These are phyloP conservation scores for Ophiocordyceps sinensis DNA, from an alignment of 2,329 filamentous ascomycete genomes.

Conservation along the genomic window DNA sequence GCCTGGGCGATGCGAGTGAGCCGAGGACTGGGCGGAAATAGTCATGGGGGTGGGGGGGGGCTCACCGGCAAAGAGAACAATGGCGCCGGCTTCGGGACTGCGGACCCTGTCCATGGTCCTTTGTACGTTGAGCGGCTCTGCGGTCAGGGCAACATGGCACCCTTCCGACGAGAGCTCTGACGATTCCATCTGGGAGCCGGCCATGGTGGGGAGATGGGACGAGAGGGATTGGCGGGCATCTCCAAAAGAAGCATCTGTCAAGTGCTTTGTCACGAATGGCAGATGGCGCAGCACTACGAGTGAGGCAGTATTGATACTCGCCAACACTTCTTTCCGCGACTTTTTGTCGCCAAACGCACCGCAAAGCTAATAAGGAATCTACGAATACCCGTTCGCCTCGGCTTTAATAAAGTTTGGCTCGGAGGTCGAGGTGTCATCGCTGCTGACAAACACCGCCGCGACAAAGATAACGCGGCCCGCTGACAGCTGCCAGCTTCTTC, in stretches of 20 bases:
- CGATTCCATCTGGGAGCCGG: conserved; percentile 6
- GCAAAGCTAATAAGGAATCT: too few species aligned
- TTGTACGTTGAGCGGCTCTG: conserved; percentile 41
- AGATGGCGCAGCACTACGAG: too few species aligned
- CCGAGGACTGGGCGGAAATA: background rate
- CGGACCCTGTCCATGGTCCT: conserved; percentile 51
- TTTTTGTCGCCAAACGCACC: too few species aligned
- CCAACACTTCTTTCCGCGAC: too few species aligned
- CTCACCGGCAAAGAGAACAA: conserved; percentile 61
- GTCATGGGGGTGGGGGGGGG: conserved; percentile 4
- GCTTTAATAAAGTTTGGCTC: too few species aligned
- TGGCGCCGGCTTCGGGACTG: conserved; percentile 58
- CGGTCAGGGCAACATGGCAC: conserved; percentile 56
- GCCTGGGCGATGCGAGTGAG: conserved; percentile 26
- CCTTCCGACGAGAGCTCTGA: conserved; percentile 30
- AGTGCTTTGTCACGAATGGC: too few species aligned
- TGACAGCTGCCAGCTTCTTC: too few species aligned
- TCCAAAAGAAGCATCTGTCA: background rate
- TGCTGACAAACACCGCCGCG: too few species aligned
- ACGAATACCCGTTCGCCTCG: too few species aligned
- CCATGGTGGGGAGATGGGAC: conserved; percentile 3
- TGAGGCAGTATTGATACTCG: too few species aligned
- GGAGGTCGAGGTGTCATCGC: too few species aligned
- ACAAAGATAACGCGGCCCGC: too few species aligned
- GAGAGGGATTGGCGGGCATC: background rate